Evolutionary conservation across 1,139 yeast species (phyloP), one percentile per base, ranked within the genome.

Genomic region (Hemisphaericaspora subhashii): DNA sequence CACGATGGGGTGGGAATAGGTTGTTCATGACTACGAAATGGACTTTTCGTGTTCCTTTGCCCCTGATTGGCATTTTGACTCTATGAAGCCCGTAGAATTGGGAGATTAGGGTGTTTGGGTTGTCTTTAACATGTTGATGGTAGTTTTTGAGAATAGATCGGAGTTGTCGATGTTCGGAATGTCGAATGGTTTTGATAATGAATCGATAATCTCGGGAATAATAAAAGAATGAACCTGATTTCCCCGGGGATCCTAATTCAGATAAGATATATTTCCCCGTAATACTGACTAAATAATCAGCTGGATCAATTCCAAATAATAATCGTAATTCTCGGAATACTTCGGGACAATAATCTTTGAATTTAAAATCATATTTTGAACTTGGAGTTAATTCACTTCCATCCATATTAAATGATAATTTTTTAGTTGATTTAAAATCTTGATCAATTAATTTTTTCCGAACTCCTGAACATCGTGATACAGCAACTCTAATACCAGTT

Each of bases 1-100:
- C 95, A 42, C 92, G 74, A 55, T 88, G 90, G 5, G 98, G 96
- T 0, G 99, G 98, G 62, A 94, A 92, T 39, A 94, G 72, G 57
- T 94, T 94, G 66, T 94, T 94, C 98, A 94, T 94, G 32, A 94
- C 97, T 40, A 94, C 74, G 52, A 94, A 92, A 62, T 94, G 96
- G 31, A 92, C 88, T 58, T 88, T 90, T 44, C 94, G 79, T 42
- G 74, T 74, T 31, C 78, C 79, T 36, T 61, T 61, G 26, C 62
- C 62, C 16, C 83, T 79, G 17, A 43, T 15, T 29, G 86, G 96
- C 80, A 92, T 82, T 58, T 92, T 90, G 36, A 94, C 86, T 40
- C 99, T 72, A 60, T 94, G 98, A 39, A 94, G 72, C 0, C 99
- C 99, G 61, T 94, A 94, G 58, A 92, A 89, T 62, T 94, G 98